Evolutionary conservation across 2,329 filamentous ascomycete genomes (phyloP), one percentile per base, ranked within the genome.

Genomic region (Aspergillus bombycis): DNA sequence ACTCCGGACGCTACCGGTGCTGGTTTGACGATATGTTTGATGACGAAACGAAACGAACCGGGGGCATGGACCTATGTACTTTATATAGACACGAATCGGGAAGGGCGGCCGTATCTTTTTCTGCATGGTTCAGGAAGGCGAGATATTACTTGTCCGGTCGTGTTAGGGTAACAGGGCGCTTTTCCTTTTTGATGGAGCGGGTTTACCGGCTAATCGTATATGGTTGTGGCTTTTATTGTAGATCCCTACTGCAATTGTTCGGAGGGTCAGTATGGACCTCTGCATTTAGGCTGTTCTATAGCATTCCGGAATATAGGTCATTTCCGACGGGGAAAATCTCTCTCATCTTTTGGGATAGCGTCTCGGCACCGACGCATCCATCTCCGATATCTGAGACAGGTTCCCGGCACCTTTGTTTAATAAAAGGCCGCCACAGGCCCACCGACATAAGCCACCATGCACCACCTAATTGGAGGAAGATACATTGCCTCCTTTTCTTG

Each of bases 61-160:
- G 46, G 21, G 34, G 56, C 34, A 46, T 61, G 52, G 57, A 57
- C 7, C 54, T 52, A 52, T 62, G 60, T 62, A 62, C 46, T 62
- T 41, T 62, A 62, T 57, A 58, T 62, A 62, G 54, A 58, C 26
- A 32, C 48, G 48, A 52, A 52, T 52, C 10, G 48, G 48, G 11
- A 32, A 12, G 48, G 48, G 48, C 4, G 19, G 28, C 5, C 19
- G 30, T 32, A 23, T 32, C 28, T 30, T 52, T 52, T 23, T 32
- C 16, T 11, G 19, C 19, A 19, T 26, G 28, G 21, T 48, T 26
- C 21, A 26, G 16, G 12, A 23, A 26, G 21, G 21, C 45, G 14
- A 26, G 11, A 48, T 52, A n/a, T 19, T n/a, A 30, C 10, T 52
- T 8, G 9, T 9, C 9, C 34, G 10, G 28, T 26, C 7, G 45